Evolutionary conservation across 345 rosid genomes (phyloP).

Genomic region (Kandelia obovata): DNA sequence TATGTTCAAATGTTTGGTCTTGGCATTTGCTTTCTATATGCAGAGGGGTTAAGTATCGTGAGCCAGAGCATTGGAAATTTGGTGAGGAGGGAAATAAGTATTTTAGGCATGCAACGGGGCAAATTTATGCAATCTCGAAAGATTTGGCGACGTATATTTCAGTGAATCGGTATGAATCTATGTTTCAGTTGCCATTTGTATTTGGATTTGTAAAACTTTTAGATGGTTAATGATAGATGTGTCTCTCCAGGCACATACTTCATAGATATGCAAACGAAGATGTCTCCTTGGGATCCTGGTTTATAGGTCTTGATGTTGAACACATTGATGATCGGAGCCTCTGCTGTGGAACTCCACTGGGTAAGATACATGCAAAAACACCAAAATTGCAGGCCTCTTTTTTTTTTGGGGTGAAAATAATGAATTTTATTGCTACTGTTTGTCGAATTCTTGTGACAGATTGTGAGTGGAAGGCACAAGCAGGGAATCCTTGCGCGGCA

Average conservation of each 20-base stretch:
- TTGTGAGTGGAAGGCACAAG: constrained; percentile 36
- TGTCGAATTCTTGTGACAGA: constrained; percentile 6
- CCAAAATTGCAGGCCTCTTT: no score
- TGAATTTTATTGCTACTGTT: no score
- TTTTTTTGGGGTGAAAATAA: no score
- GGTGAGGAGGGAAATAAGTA: constrained; percentile 94
- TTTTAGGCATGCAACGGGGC: constrained; percentile 92
- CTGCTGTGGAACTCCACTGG: constrained; percentile 91
- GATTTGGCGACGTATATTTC: constrained; percentile 87
- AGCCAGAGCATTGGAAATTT: constrained; percentile 94
- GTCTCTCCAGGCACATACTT: constrained; percentile 56
- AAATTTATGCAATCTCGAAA: constrained; percentile 82
- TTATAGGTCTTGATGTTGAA: constrained; percentile 90
- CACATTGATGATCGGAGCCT: constrained; percentile 92
- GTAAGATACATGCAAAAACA: constrained; percentile 31
- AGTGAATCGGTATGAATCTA: constrained; percentile 53
- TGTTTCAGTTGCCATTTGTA: not conserved
- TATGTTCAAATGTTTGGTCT: not conserved
- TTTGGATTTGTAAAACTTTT: not conserved
- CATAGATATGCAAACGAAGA: constrained; percentile 92
- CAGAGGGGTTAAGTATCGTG: constrained; percentile 87
- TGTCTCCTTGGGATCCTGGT: constrained; percentile 93
- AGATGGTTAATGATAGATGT: constrained; percentile 10
- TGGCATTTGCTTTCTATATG: constrained; percentile 14
- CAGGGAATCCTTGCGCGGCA: constrained; percentile 33